Base-by-base conservation (phyloP, 306 rosid species). In the Pyrus bretschneideri region DNA sequence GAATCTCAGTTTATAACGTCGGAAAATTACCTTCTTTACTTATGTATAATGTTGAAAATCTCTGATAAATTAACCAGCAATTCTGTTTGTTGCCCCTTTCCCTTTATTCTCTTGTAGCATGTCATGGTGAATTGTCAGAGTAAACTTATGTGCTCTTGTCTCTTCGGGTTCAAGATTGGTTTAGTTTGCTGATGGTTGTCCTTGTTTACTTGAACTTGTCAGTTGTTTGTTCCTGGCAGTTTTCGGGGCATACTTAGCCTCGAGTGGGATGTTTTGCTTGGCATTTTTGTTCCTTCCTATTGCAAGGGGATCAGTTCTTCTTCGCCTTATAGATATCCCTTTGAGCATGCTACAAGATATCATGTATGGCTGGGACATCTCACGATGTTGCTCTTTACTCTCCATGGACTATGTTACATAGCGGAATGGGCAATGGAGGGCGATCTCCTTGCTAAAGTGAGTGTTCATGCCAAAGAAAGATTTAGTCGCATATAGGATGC, bases 311-410 rank as follows among this genome's bases (percentile, higher is more conserved):
- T 94, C 98, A n/a, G 89, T 88, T 83, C 97, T 94, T 87, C 93
- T 94, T 58, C 93, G 93, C 57, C 80, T 85, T 4, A 83, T 86
- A 76, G 90, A 90, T 75, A 88, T 94, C 81, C 98, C 98, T 14
- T 90, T 92, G 98, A 94, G 85, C 97, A 92, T 42, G 98, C 98
- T 51, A 78, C 97, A 27, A 88, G 59, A 76, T 94, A 94, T 79
- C 98, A 94, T 81, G 97, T 94, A 9, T 94, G 98, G 98, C 84
- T 92, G 71, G 98, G 98, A 76, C 98, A 94, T 82, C 95, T 94
- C 60, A 92, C 97, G n/a, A 94, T 94, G 98, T 80, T 74, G 76
- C 33, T 94, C 46, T 94, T 94, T 73, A 90, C 96, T 49, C 80
- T 90, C 86, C 98, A 94, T 29, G 96, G 97, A 55, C 87, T 92